Conservation (phyloP, 352 stramenopile species). For the Hyphochytrium catenoides region DNA sequence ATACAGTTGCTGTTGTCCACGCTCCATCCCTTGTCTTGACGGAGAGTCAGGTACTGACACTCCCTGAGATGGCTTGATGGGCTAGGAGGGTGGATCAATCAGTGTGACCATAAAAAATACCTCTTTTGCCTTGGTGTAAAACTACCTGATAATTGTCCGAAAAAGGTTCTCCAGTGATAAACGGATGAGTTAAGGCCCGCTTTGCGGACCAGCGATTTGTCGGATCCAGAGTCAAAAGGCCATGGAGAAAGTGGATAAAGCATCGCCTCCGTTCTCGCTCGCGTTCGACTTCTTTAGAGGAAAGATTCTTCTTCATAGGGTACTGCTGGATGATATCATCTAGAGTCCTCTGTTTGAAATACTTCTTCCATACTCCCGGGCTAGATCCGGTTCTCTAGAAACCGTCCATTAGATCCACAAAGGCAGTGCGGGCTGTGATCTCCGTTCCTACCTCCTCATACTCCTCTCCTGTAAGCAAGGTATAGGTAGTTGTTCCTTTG, state of each 20-base stretch:
- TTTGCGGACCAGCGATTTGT: constrained; percentile 15
- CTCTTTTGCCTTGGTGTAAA: no score
- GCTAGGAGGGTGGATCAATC: no score
- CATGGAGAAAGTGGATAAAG: constrained; percentile 19
- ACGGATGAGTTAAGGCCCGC: constrained; percentile 18
- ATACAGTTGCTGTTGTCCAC: no score
- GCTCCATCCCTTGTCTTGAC: no score
- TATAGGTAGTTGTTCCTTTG: no score
- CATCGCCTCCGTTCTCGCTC: constrained; percentile 10
- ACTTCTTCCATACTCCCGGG: constrained; percentile 18
- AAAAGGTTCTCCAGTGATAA: constrained; percentile 18
- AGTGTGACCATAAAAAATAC: no score
- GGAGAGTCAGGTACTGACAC: no score
- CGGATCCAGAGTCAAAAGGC: constrained; percentile 14
- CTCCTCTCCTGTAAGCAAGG: constrained; percentile 5
- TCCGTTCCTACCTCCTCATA: background rate
- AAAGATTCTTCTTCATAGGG: constrained; percentile 12
- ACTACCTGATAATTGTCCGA: no score
- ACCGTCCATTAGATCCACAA: constrained; percentile 17
- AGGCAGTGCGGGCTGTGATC: constrained; percentile 10
- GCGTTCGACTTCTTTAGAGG: constrained; percentile 1
- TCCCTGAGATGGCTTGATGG: no score
- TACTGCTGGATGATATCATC: constrained; percentile 19
- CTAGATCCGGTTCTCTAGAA: constrained; percentile 13
- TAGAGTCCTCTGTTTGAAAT: constrained; percentile 23